Evolutionary conservation across 2,329 filamentous ascomycete genomes (phyloP), one percentile per base, ranked within the genome.

Genomic region (Ustulina deusta): DNA sequence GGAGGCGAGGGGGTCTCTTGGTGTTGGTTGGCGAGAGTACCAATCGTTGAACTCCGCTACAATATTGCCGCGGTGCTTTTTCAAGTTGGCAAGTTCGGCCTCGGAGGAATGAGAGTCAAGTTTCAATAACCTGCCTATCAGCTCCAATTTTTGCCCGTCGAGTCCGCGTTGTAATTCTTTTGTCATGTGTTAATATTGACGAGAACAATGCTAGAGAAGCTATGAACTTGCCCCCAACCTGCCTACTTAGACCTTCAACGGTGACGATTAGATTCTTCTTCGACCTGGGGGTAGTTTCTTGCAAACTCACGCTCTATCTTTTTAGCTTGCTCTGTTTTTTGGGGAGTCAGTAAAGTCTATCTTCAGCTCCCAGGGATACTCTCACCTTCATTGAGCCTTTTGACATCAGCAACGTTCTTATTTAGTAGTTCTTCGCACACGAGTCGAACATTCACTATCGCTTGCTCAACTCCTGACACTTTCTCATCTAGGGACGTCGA

Each of bases 391-490:
- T 51, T 61, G 20, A 61, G 46, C 7, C 9, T 20, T n/a, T 61
- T 61, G 15, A 61, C 13, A 54, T 61, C 48, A 42, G 58, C 46
- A 9, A 61, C 3, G 32, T 42, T 61, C 48, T 61, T 22, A 22
- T 42, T 52, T 13, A 61, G 48, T 7, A 61, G 46, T 25, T 61
- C 58, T 29, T 61, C 58, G 36, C 46, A 52, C 15, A 61, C 36
- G 9, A 61, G 58, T 20, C 58, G 46, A 54, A 61, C 36, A n/a
- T 61, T n/a, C 13, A 61, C 46, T 22, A 61, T 61, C 17, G 58
- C 58, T 61, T 54, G n/a, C 25, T 61, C 34, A 32, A 61, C 58
- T 5, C 3, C 25, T 1, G 22, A 52, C 9, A 32, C 58, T 32
- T 40, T 17, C 2, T 42, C 48, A 20, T 61, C 58, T 9, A 61